Evolutionary conservation across 345 rosid genomes (phyloP), one percentile per base, ranked within the genome.

Genomic region (Moricandia arvensis): DNA sequence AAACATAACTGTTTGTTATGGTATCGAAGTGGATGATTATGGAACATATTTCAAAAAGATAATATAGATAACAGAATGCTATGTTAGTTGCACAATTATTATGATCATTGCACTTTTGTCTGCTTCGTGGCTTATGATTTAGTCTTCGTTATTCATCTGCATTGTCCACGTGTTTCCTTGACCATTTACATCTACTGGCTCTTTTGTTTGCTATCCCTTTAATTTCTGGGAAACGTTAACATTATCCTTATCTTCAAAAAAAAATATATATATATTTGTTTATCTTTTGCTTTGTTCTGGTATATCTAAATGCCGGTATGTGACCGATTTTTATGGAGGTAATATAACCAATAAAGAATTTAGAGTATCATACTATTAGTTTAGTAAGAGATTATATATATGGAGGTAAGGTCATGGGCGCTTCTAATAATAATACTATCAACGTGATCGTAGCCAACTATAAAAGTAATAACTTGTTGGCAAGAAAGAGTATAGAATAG

Each of bases 211-310:
- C 51, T n/a, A 2, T 7, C 24, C 9, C 24, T 49, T 43, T 5
- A 15, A 0, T 54, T 73, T 12, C 63, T 15, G 75, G 80, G 74
- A 76, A 76, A 6, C 79, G 79, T 62, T 75, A 15, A 62, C 79
- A 16, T 9, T 61, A 68, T 68, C 79, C 73, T 75, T 61, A 69
- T 75, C 79, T 60, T 75, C 24, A 12, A 64, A 55, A 3, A 41
- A 11, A 1, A 29, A 29, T 29, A 29, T 29, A 29, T 29, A 41
- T 41, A 31, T 75, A 47, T 61, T 59, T 13, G 59, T 43, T 43
- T 65, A 41, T 4, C 34, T 6, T 24, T 41, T 64, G 11, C 6
- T 41, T 41, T 55, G 63, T 26, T 60, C 24, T 31, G 12, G 4
- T 2, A 7, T 15, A 30, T 59, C 63, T 31, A 7, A n/a, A 30